Evolutionary conservation across 768 basidiomycete species (phyloP), one percentile per base, ranked within the genome.

Genomic region (Rhizopogon rudus): DNA sequence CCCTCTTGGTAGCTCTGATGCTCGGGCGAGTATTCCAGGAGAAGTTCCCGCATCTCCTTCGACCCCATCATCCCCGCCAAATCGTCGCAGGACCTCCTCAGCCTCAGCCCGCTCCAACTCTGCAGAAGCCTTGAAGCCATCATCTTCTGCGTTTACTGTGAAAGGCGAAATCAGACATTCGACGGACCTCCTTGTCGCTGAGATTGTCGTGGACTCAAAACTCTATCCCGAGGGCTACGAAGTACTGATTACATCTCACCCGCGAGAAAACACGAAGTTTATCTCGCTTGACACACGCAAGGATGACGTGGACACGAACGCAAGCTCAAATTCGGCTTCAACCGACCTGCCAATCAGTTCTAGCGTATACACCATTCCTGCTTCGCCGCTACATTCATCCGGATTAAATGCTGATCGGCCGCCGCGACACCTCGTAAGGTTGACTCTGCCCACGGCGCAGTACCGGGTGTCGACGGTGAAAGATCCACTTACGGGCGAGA

Each of bases 381-480:
- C 86, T 2, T 93, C 92, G 20, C 83, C 92, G 10, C 72, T 91
- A 55, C 90, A 89, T 61, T 89, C 91, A 20, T 86, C 89, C 39
- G 80, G 76, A 28, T 75, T 86, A 39, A 81, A 82, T 54, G 66
- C 69, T 16, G 78, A 78, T 57, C 69, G 71, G 35, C 75, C 81
- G 7, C 77, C 77, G 3, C 80, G 92, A 44, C 93, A 97, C 70
- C 70, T 97, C 44, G 59, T 98, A 13, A 78, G 91, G 48, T 62
- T 98, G 51, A 82, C 80, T 40, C 70, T 97, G 16, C 94, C 94
- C 3, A 96, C 92, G 2, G 86, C 90, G 17, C 87, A 86, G 58
- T 91, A 84, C 65, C 83, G 87, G 66, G 80, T 85, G 44, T 81
- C 86, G 33, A 86, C 88, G 2, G 80, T 95, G 37, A 74, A 80